phyloP scores from a whole-genome alignment of 2,329 filamentous ascomycete genomes.

The Ascosphaera aggregata region DNA sequence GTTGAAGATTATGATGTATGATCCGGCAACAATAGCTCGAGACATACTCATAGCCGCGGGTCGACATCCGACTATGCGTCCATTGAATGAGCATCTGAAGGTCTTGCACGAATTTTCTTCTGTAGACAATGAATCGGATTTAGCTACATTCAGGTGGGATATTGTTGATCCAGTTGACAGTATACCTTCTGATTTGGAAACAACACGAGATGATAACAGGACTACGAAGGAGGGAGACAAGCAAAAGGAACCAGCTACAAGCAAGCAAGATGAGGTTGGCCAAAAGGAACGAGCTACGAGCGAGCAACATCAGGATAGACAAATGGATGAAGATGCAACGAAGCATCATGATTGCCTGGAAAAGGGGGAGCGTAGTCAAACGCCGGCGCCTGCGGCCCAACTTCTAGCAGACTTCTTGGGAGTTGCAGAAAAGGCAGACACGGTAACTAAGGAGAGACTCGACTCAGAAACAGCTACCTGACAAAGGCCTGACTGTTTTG shows the following conservation, averaged over 20 bases:
- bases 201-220: no score
- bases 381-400: neutral
- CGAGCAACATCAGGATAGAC: no score
- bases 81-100: slow-evolving; percentile 35
- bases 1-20: slow-evolving; percentile 27
- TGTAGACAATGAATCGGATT: slow-evolving; percentile 25
- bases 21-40: slow-evolving; percentile 37
- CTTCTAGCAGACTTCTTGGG: neutral
- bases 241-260: no score
- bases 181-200: neutral
- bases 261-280: no score
- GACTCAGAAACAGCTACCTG: no score
- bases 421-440: no score
- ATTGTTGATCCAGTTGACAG: slow-evolving; percentile 25
- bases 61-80: slow-evolving; percentile 33
- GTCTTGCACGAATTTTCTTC: slow-evolving; percentile 19
- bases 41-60: slow-evolving; percentile 39
- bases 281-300: no score
- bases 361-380: neutral
- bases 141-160: slow-evolving; percentile 38
- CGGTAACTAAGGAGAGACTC: no score
- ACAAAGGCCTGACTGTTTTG: no score
- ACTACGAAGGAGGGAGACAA: no score
- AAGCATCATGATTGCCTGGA: no score
- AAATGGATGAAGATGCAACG: no score